phyloP scores from a whole-genome alignment of 2,329 filamentous ascomycete species.

The Neofusicoccum laricinum region DNA sequence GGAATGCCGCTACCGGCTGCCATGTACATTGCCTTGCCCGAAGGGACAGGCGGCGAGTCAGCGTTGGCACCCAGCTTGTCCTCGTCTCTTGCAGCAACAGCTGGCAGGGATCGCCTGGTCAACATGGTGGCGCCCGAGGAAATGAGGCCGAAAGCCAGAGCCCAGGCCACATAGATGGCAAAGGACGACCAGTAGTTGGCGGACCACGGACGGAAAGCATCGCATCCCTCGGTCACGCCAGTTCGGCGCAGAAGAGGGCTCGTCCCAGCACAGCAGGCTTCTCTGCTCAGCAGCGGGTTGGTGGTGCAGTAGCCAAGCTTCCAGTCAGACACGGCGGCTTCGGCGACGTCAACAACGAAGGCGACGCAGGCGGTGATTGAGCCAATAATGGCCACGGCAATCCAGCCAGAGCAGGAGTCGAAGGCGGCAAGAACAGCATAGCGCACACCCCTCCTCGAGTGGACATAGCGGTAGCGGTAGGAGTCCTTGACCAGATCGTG shows the following conservation, averaged over 20 bases:
- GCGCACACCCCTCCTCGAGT: conserved; percentile 43
- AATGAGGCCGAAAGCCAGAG: conserved; percentile 49
- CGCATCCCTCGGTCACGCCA: conserved; percentile 35
- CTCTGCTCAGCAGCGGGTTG: conserved; percentile 46
- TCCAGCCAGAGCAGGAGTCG: conserved; percentile 55
- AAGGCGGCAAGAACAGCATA: conserved; percentile 40
- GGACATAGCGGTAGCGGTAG: conserved; percentile 49
- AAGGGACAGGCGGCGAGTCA: conserved; percentile 20
- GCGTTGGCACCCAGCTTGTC: conserved; percentile 25
- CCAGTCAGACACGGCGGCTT: conserved; percentile 55
- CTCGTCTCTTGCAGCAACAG: conserved; percentile 33
- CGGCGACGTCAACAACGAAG: conserved; percentile 54
- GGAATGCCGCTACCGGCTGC: conserved; percentile 59
- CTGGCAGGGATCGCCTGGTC: conserved; percentile 50
- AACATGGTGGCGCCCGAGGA: conserved; percentile 50
- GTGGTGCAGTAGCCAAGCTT: conserved; percentile 55
- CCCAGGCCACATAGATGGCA: conserved; percentile 50
- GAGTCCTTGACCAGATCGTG: conserved; percentile 60
- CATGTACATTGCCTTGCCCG: conserved; percentile 57
- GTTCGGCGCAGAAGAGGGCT: conserved; percentile 27
- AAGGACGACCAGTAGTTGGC: conserved; percentile 41
- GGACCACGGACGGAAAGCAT: conserved; percentile 46
- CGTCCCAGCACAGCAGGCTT: conserved; percentile 48
- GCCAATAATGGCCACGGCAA: conserved; percentile 54
- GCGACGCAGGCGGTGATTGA: conserved; percentile 55